Evolutionary conservation across 257 asterid species (phyloP).

Genomic region (Solanum dulcamara): DNA sequence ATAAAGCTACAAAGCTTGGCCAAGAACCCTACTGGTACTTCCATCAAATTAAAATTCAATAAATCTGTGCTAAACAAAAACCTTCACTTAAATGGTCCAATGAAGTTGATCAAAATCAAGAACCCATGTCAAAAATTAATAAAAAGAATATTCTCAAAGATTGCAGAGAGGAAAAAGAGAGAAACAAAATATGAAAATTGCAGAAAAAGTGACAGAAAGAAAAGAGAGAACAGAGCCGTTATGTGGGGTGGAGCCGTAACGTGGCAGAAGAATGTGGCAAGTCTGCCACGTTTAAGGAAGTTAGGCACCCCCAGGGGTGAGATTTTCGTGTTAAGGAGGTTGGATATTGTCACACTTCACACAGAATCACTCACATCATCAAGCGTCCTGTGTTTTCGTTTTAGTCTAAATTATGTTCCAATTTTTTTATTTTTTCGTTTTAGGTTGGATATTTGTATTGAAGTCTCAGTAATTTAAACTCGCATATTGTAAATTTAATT

Average conservation of each 20-base stretch:
- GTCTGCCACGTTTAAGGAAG: neutral
- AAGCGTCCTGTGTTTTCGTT: neutral
- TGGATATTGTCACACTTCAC: neutral
- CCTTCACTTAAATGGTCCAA: neutral
- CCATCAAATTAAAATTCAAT: too few species aligned
- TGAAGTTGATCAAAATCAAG: neutral
- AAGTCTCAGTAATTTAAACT: too few species aligned
- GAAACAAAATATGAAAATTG: neutral
- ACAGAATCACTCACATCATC: neutral
- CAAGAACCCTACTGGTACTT: constrained; percentile 64
- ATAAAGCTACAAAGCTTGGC: constrained; percentile 69
- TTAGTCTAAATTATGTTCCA: neutral
- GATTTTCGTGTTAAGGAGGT: too few species aligned
- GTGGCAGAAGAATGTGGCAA: neutral
- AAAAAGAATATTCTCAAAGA: neutral
- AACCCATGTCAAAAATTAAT: neutral
- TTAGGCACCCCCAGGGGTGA: neutral
- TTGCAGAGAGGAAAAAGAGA: neutral
- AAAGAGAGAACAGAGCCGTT: neutral
- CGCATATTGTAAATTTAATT: too few species aligned
- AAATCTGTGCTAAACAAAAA: too few species aligned
- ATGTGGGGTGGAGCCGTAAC: neutral
- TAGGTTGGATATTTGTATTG: too few species aligned
- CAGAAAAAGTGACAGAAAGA: neutral
- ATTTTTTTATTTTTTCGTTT: neutral